phyloP scores from a whole-genome alignment of 371 early-diverging fungal genomes.

The Basidiobolus meristosporus region DNA sequence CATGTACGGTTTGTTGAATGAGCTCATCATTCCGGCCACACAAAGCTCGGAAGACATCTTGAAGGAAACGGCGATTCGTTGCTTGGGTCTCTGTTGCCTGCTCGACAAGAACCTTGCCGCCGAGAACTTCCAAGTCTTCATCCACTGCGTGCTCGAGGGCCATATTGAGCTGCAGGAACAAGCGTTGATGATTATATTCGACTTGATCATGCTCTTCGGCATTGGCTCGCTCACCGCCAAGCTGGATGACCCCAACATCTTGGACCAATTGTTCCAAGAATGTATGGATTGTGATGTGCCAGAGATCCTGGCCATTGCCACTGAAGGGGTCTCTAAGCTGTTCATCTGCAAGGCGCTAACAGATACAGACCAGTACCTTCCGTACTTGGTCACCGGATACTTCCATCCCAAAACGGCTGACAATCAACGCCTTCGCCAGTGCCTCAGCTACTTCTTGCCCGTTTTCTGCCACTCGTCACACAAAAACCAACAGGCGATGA shows the following conservation, averaged over 20 bases:
- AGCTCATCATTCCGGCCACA: slow-evolving; percentile 60
- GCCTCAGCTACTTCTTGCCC: slow-evolving; percentile 66
- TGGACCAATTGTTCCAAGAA: slow-evolving; percentile 15
- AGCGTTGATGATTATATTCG: slow-evolving; percentile 31
- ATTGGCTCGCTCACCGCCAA: slow-evolving; percentile 14
- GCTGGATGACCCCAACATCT: slow-evolving; percentile 12
- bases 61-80: slow-evolving; percentile 58
- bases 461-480: slow-evolving; percentile 51
- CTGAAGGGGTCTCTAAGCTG: slow-evolving; percentile 38
- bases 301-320: slow-evolving; percentile 28
- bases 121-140: slow-evolving; percentile 20
- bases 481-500: slow-evolving; percentile 35
- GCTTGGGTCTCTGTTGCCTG: slow-evolving; percentile 55
- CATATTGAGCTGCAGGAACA: slow-evolving; percentile 18
- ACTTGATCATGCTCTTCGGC: slow-evolving; percentile 35
- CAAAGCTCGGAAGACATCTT: slow-evolving; percentile 39
- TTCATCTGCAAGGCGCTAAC: slow-evolving; percentile 28
- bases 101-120: slow-evolving; percentile 32
- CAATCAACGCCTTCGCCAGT: slow-evolving; percentile 26
- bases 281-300: slow-evolving; percentile 22
- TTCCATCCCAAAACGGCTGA: slow-evolving; percentile 47
- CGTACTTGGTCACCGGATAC: slow-evolving; percentile 68
- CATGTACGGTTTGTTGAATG: slow-evolving; percentile 56
- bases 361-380: slow-evolving; percentile 46
- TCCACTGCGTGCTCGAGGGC: slow-evolving; percentile 17